Evolutionary conservation across 148 eudicot genomes (phyloP).

Genomic region (Cornus florida): DNA sequence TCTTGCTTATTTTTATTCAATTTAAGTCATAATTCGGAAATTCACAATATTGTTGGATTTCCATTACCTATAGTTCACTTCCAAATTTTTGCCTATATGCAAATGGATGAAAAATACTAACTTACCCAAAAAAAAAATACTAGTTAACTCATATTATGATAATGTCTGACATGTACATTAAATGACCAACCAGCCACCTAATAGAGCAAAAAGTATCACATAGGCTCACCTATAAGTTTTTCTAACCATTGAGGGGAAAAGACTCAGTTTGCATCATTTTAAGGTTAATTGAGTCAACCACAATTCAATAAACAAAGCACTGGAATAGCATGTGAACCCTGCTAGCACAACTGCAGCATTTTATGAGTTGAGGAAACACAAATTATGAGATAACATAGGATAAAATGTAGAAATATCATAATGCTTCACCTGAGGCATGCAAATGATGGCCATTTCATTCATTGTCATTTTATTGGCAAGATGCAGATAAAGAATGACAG

Average conservation of each 20-base stretch:
- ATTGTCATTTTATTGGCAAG: not conserved
- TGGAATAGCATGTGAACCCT: not conserved
- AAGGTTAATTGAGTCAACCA: not conserved
- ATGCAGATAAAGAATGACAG: not conserved
- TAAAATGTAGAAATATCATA: not conserved
- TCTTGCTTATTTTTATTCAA: not conserved
- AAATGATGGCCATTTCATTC: not conserved
- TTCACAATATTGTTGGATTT: not conserved
- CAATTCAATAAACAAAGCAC: not conserved
- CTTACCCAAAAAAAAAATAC: no score
- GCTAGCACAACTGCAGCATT: not conserved
- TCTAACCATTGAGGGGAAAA: not conserved
- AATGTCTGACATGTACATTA: not conserved
- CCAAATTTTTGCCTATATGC: no score
- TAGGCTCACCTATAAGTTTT: constrained; percentile 8
- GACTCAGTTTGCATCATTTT: not conserved
- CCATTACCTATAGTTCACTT: not conserved
- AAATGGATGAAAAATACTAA: no score
- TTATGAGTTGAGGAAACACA: not conserved
- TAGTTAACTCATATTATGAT: not conserved
- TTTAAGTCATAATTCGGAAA: not conserved
- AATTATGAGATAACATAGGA: not conserved
- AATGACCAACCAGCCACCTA: not conserved
- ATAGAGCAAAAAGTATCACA: not conserved
- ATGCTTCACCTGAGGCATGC: not conserved